Conservation (phyloP, 371 early-diverging fungal genomes). For the Haplosporangium sp. region DNA sequence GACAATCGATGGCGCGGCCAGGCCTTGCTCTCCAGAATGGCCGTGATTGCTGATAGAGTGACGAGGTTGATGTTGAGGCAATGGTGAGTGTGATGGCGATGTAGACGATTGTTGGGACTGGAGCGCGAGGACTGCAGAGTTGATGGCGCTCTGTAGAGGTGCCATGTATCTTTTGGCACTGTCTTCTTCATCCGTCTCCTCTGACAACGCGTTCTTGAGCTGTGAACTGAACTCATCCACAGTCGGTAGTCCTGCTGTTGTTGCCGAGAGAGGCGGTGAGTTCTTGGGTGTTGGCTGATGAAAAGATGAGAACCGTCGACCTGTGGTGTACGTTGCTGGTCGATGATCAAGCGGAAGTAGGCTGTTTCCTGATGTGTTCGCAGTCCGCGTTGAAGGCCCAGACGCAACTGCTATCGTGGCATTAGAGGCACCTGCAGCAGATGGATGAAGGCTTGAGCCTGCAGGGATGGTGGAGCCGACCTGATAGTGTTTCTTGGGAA, state of each 20-base stretch:
- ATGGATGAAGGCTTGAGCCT: slow-evolving; percentile 16
- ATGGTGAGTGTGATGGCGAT: neutral
- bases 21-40: neutral
- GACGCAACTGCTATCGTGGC: slow-evolving; percentile 16
- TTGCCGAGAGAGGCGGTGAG: slow-evolving; percentile 49
- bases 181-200: slow-evolving; percentile 40
- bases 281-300: slow-evolving; percentile 56
- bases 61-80: neutral
- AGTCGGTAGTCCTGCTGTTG: slow-evolving; percentile 20
- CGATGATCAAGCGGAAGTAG: slow-evolving; percentile 33
- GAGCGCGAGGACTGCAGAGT: slow-evolving; percentile 41
- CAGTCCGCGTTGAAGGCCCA: slow-evolving; percentile 12
- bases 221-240: slow-evolving; percentile 31
- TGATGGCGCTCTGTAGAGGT: slow-evolving; percentile 38
- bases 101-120: slow-evolving; percentile 23
- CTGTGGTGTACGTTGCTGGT: slow-evolving; percentile 27
- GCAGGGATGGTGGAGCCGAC: slow-evolving; percentile 32
- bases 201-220: slow-evolving; percentile 27
- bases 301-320: slow-evolving; percentile 49
- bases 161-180: slow-evolving; percentile 43
- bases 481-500: slow-evolving; percentile 48
- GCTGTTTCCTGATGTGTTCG: slow-evolving; percentile 22
- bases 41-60: slow-evolving; percentile 3
- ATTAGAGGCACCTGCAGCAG: neutral
- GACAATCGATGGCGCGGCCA: slow-evolving; percentile 8